Evolutionary conservation across 192 early-diverging fungal genomes (phyloP).

Genomic region (Gonapodya sp.): DNA sequence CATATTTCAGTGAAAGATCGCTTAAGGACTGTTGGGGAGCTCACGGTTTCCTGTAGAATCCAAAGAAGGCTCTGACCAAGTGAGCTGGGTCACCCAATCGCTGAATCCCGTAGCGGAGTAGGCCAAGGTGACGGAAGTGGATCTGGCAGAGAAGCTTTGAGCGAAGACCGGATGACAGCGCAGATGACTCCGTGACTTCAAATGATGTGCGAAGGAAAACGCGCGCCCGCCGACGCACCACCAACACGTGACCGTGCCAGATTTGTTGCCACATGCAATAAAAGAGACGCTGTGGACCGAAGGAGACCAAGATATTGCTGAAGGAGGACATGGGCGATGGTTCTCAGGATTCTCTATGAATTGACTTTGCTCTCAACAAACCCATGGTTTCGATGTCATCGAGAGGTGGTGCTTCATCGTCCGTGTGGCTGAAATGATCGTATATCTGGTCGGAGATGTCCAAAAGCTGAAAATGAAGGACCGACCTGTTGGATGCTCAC

Average conservation of each 20-base stretch:
- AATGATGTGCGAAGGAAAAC: neutral
- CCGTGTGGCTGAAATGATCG: neutral
- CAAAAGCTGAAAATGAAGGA: neutral
- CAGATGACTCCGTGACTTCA: too few relatives aligned
- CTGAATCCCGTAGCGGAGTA: neutral
- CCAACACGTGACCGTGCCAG: neutral
- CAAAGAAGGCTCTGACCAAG: neutral
- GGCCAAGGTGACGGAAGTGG: neutral
- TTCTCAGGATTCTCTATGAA: too few relatives aligned
- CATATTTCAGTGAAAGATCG: too few relatives aligned
- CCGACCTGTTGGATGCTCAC: too few relatives aligned
- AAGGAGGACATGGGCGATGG: neutral
- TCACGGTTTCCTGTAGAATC: too few relatives aligned
- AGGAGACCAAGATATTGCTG: neutral
- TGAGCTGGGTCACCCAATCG: neutral
- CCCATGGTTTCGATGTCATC: neutral
- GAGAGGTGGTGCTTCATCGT: neutral
- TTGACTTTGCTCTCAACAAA: too few relatives aligned
- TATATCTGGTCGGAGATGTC: neutral
- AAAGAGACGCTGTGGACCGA: neutral
- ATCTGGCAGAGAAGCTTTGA: neutral
- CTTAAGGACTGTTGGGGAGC: too few relatives aligned
- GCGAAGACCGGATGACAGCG: neutral
- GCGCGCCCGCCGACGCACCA: neutral
- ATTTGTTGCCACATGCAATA: neutral